Base-by-base conservation (phyloP, 2,329 filamentous ascomycete species). In the Fusarium solani-melongenae region DNA sequence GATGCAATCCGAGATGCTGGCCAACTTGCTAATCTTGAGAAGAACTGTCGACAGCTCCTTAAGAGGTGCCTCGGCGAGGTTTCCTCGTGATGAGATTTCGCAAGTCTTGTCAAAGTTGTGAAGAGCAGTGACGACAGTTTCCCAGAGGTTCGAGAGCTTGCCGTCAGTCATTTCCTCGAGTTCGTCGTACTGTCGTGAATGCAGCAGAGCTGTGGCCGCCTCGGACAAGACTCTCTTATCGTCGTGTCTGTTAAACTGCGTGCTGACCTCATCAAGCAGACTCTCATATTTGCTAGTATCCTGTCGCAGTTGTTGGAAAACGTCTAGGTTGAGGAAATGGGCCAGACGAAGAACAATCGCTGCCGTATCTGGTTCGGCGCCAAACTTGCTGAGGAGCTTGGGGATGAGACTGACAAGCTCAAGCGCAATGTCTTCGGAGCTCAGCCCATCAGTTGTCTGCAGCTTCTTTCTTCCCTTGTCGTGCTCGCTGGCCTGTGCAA, bases 191-290 rank as follows among this genome's bases (percentile, higher is more conserved):
- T 92, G 92, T 73, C 94, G 92, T 10, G 96, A 95, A 79, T 97
- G 94, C 34, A 98, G 84, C 39, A 99, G 89, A 6, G 95, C 94
- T 24, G 91, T 88, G 31, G 93, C 92, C 15, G 95, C 96, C 81
- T 98, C 95, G 12, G 91, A 91, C 53, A 99, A 87, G 20, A 98
- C 95, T 64, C 90, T 90, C 76, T 94, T 93, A 78, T 97, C 94
- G 49, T 94, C 93, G 79, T 99, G 96, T n/a, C 94, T 91, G 77
- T 93, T 91, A 83, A 99, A 98, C 77, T 99, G 96, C 66, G 94
- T 94, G 81, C 94, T 95, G 76, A 98, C 94, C 78, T 98, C 95
- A 75, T 98, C 95, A 2, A 99, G 86, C 33, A 98, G 85, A 24
- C 92, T 91, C 8, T 92, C 90, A 79, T 97, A 97, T 2, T 91